Conservation (phyloP, 768 basidiomycete genomes). For the Thelephora aurantiotincta region DNA sequence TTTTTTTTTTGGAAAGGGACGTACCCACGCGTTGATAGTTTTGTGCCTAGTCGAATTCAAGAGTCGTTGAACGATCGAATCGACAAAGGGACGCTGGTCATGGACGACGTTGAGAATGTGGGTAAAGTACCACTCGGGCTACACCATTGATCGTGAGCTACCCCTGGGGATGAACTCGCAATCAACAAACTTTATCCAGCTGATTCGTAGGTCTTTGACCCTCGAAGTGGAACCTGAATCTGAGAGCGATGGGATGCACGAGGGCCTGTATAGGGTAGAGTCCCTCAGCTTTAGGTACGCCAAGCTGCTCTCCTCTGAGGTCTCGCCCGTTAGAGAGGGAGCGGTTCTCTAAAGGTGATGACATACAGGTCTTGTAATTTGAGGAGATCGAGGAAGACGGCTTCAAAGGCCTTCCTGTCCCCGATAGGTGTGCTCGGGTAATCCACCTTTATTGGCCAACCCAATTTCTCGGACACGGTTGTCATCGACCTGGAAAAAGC, state of each 20-base stretch:
- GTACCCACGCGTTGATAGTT: conserved; percentile 64
- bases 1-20: conserved; percentile 8
- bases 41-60: conserved; percentile 48
- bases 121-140: conserved; percentile 98
- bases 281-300: conserved; percentile 26
- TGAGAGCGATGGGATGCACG: conserved; percentile 64
- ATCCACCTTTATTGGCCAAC: conserved; percentile 76
- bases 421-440: conserved; percentile 36
- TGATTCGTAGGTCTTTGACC: conserved; percentile 77
- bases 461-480: conserved; percentile 51
- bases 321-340: conserved; percentile 1
- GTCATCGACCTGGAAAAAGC: conserved; percentile 37
- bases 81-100: conserved; percentile 75
- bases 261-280: conserved; percentile 80
- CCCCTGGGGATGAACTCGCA: neutral
- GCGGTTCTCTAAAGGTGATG: neutral
- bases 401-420: conserved; percentile 54
- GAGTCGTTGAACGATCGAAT: conserved; percentile 55
- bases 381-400: conserved; percentile 63
- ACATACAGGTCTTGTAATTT: conserved; percentile 68
- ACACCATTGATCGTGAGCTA: neutral
- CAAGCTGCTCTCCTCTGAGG: conserved; percentile 39
- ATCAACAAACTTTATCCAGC: conserved; percentile 62
- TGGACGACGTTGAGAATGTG: conserved; percentile 80
- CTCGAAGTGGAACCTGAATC: conserved; percentile 96